Base-by-base conservation (phyloP, 2,329 filamentous ascomycete species). In the Plenodomus lindquistii region DNA sequence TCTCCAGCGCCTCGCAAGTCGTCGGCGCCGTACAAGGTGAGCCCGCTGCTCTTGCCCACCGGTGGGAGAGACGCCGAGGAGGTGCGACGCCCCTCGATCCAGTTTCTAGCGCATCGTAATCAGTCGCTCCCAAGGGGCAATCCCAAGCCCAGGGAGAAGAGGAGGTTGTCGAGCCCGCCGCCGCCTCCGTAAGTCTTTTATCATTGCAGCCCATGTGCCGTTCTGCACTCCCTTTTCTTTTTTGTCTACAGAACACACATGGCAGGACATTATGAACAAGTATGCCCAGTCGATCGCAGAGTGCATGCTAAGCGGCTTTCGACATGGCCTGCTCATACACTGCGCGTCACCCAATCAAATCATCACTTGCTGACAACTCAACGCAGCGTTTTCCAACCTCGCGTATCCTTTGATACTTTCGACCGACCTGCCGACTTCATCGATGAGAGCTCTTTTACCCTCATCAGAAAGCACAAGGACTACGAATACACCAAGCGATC, bases 381-480 rank as follows among this genome's bases (percentile, higher is more conserved):
- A 35, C 31, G 4, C 53, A 84, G 83, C 46, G 82, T 83, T 46
- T 89, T 88, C 68, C 79, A 85, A 48, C 78, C 81, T 37, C 85
- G 85, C 56, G 85, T 90, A 27, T 86, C 84, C n/a, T 89, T 90
- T 66, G 85, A 90, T 69, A 89, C 86, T 1, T 89, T 89, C 64
- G 83, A 83, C 54, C 83, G 85, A 65, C 83, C 85, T 5, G 80
- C 83, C 34, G 84, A 87, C 59, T 86, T 86, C 67, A 73, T 73
- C 42, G 70, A 73, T 44, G 71, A 74, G 46, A 74, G 70, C 44
- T 90, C 90, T 5, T 83, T 96, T 59, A 95, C 91, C 0, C 78
- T 96, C 50, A 91, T 91, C 63, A 84, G 88, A 59, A 89, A 91
- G 66, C 92, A 97, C 72, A 87, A 87, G 59, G 90, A 92, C 57